These are phyloP conservation scores for Lasiodiplodia citricola DNA, from an alignment of 2,329 filamentous ascomycete species.

Conservation along the genomic window DNA sequence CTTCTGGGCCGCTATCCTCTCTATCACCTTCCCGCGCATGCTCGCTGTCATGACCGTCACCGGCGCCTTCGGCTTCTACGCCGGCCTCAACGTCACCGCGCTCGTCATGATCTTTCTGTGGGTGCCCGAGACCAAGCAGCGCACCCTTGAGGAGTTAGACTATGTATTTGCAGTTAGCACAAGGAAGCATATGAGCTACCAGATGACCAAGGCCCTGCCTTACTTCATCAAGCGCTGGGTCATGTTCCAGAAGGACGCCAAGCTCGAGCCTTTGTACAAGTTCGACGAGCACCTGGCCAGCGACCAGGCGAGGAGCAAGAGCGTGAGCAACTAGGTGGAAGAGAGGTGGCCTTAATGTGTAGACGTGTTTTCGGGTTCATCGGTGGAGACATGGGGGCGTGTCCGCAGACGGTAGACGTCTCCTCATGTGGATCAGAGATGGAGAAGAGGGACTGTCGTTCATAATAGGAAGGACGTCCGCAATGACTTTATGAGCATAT, in stretches of 20 bases:
- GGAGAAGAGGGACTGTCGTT: neutral
- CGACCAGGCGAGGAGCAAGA: conserved; percentile 19
- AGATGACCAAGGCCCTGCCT: conserved; percentile 46
- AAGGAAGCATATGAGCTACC: conserved; percentile 47
- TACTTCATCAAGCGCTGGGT: conserved; percentile 55
- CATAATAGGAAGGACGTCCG: neutral
- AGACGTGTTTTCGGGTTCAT: neutral
- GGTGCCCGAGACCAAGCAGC: conserved; percentile 55
- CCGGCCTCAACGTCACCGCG: conserved; percentile 64
- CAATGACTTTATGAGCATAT: conserved; percentile 19
- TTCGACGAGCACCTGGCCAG: conserved; percentile 33
- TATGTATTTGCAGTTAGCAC: conserved; percentile 57
- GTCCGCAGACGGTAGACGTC: neutral
- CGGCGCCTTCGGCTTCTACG: conserved; percentile 67
- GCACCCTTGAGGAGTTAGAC: conserved; percentile 56
- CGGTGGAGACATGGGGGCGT: neutral
- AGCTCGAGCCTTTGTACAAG: conserved; percentile 44
- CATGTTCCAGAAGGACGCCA: conserved; percentile 42
- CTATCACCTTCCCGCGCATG: conserved; percentile 68
- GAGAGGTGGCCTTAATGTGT: neutral
- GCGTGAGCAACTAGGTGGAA: conserved; percentile 6
- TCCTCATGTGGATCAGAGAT: neutral
- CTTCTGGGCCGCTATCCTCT: conserved; percentile 63
- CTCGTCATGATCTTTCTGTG: conserved; percentile 69
- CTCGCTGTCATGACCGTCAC: conserved; percentile 56